Base-by-base conservation (phyloP, 306 rosid genomes). In the Ziziphus jujuba region DNA sequence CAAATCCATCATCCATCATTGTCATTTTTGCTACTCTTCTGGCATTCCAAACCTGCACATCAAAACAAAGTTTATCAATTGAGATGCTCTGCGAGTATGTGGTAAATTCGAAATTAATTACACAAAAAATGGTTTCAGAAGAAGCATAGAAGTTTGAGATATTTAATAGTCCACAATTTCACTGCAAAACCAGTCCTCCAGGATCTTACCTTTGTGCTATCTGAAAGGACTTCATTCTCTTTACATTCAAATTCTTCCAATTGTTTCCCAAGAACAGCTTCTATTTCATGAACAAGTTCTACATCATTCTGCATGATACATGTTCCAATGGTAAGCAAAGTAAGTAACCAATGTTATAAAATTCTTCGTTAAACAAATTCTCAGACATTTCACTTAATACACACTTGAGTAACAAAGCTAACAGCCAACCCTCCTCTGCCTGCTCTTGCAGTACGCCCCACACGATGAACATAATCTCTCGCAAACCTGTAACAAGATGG, bases 401-500 rank as follows among this genome's bases (percentile, higher is more conserved):
- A 40, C 59, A 81, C 97, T 84, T 83, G 84, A 56, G 93, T 80
- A 48, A 90, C 87, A 80, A 92, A 61, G 82, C 87, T 87, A 76
- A 90, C 25, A 48, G 97, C 91, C 58, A 87, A 75, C 40, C 97
- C 98, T 63, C 86, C 91, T 81, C 93, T 86, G 65, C 98, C 97
- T 36, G 96, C 98, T 81, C 98, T 88, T 67, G 96, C 93, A 24
- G 93, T 92, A 73, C 93, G 93, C 48, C 98, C 98, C 23, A 92
- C 98, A 35, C 98, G 93, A 56, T 90, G 97, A 70, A 88, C 79
- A 80, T 90, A 92, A 75, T 92, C 98, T 59, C 82, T 82, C 21
- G 93, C 91, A 65, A 77, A 73, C 87, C 96, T 90, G 87, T 56
- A 81, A 59, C 34, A 33, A 47, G 59, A 36, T 19, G 55, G 51